These are phyloP conservation scores for Pistacia integerrima DNA, from an alignment of 345 rosid genomes.

Conservation along the genomic window DNA sequence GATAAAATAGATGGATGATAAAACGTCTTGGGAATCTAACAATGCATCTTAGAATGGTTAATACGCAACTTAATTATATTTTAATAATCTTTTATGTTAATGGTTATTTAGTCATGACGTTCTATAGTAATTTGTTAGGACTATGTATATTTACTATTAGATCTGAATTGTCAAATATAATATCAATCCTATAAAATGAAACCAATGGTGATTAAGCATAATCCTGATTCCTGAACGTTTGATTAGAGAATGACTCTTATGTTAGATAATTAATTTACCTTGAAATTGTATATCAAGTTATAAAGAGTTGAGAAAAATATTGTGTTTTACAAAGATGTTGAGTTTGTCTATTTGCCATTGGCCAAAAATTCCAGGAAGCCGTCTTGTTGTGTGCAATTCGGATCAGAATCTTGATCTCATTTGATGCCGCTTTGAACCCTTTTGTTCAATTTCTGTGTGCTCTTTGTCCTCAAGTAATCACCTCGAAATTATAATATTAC, in stretches of 20 bases:
- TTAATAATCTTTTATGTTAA: too few species aligned
- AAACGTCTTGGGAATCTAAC: slow-evolving; percentile 10
- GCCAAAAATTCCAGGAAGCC: background rate
- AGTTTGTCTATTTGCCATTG: slow-evolving; percentile 23
- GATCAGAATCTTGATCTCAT: slow-evolving; percentile 27
- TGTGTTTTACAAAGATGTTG: slow-evolving; percentile 24
- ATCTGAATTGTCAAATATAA: too few species aligned
- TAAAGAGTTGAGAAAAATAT: too few species aligned
- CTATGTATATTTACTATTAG: too few species aligned
- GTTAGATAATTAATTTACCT: background rate
- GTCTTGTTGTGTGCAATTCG: slow-evolving; percentile 11
- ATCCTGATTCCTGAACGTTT: too few species aligned
- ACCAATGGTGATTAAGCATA: too few species aligned
- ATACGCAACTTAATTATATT: background rate
- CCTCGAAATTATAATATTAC: background rate
- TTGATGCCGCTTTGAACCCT: slow-evolving; percentile 20
- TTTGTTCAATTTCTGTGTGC: background rate
- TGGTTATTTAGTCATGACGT: too few species aligned
- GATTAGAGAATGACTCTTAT: too few species aligned
- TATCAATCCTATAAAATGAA: too few species aligned
- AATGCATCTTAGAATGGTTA: background rate
- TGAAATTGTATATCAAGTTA: background rate
- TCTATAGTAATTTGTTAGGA: too few species aligned
- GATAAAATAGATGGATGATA: background rate
- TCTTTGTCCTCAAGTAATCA: slow-evolving; percentile 12